Evolutionary conservation across 192 early-diverging fungal species (phyloP), one percentile per base, ranked within the genome.

Genomic region (Jimgerdemannia flammicorona): DNA sequence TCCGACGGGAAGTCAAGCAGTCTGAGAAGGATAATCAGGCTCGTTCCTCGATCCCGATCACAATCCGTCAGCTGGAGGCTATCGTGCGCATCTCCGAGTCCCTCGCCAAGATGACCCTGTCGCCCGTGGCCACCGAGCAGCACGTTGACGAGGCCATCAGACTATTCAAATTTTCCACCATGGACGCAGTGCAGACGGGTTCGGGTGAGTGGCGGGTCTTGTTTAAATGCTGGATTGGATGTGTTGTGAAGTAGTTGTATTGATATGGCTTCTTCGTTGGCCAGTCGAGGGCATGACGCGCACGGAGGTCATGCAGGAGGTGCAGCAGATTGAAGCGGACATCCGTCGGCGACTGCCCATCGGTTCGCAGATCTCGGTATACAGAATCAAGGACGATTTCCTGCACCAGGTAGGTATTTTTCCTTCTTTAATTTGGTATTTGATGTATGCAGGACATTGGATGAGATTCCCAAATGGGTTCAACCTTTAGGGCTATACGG

Each of bases 1-100:
- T 99, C 84, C 90, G 98, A 18, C 89, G 89, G 72, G 91, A 95
- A 76, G 92, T 97, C 43, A 91, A 93, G 72, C 86, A 83, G 67
- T 78, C 96, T 44, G 95, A 95, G 78, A 87, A 89, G 70, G 86
- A 93, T 71, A 90, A 84, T 20, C 84, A 88, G 43, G 87, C 87
- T 73, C 83, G 92, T 71, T 91, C 92, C 6, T 92, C 95, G 29
- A 97, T 99, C 70, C 98, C 98, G 2, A 99, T 99, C 79, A 99
- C 98, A 9, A 90, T 99, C 74, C 91, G 93, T 82, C 97, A 99
- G 86, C 85, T 99, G 73, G 98, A 99, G 84, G 98, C 98, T 65
- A 97, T 99, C 77, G 91, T 99, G 74, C 96, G 98, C 77, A 95
- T 99, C 64, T 93, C 98, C 40, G 98, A 99, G 84, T 93, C 98